Evolutionary conservation across 441 rosid genomes (phyloP), one percentile per base, ranked within the genome.

Genomic region (Jatropha multifida): DNA sequence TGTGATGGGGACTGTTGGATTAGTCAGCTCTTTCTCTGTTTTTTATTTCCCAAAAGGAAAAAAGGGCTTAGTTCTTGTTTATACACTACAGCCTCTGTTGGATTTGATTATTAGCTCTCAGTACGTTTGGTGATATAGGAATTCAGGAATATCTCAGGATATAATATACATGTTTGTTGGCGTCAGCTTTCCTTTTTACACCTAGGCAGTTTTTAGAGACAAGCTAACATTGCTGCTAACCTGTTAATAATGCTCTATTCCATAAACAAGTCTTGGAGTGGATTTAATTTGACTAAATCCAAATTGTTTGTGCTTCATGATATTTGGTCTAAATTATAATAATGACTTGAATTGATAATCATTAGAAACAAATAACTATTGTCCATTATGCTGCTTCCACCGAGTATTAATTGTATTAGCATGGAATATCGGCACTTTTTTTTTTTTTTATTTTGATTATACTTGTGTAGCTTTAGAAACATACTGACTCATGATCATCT

Each of bases 301-400:
- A 62, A 70, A 71, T 64, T 64, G 76, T 74, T 65, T 68, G 70
- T 68, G 71, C 72, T 32, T 75, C 14, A 69, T 67, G 40, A 54
- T 68, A 76, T 67, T 74, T 74, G 67, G 60, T 77, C 77, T 72
- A 68, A 77, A 71, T 72, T 75, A 71, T 65, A 73, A 69, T 74
- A 59, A 80, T 84, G 77, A 70, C 71, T 58, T 27, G 63, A 77
- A 70, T 54, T 72, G 65, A 74, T 48, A 18, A 32, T 67, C 38
- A 48, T 73, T 54, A 72, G 72, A 62, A 74, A 74, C 74, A 74
- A 62, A 68, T 52, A 44, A 70, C 72, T 70, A 67, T 54, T 52
- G 9, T 68, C 62, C 44, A 69, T 82, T 40, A 79, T 81, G 66
- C 63, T 73, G 73, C 66, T 63, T 68, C 77, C 74, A 65, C 67